A percentile compares a stretch with the other conserved stretches of the same genome.
phyloP scores from a whole-genome alignment of 2,329 filamentous ascomycete species.

The Verticillium nubilum region DNA sequence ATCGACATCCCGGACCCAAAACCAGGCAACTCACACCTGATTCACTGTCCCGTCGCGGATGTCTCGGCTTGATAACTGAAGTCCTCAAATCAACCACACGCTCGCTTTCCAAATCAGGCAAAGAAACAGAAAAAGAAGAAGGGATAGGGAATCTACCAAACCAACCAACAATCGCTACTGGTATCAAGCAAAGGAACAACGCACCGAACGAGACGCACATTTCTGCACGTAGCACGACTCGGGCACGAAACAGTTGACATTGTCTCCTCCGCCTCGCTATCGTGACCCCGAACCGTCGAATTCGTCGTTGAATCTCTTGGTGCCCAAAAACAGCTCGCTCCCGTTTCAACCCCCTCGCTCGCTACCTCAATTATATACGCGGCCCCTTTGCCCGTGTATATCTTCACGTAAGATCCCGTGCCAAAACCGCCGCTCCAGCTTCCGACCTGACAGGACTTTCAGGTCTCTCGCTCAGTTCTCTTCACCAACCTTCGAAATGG shows the following conservation, averaged over 20 bases:
- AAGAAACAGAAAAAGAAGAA: conserved; percentile 10
- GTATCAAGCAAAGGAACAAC: conserved; percentile 5
- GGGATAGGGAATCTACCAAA: conserved; percentile 11
- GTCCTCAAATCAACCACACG: conserved; percentile 16
- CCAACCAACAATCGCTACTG: conserved; percentile 33
- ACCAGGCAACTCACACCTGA: background rate
- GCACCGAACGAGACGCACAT: background rate
- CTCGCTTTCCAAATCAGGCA: conserved; percentile 20
- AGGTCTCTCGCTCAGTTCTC: conserved; percentile 25
- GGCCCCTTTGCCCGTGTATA: conserved; percentile 19
- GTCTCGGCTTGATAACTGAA: background rate
- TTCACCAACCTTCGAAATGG: conserved; percentile 54
- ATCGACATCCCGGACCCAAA: background rate
- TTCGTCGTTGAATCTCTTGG: background rate
- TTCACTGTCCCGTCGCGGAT: background rate
- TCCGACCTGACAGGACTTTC: conserved; percentile 13
- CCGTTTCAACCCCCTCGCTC: conserved; percentile 9
- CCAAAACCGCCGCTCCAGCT: background rate
- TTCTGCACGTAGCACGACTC: background rate
- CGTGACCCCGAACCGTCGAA: background rate
- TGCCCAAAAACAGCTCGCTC: background rate
- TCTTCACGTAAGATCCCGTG: conserved; percentile 20
- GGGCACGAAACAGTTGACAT: background rate
- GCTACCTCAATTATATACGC: conserved; percentile 7
- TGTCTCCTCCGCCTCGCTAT: background rate